Conservation (phyloP, 2,329 filamentous ascomycete species). For the Aspergillus sp. region DNA sequence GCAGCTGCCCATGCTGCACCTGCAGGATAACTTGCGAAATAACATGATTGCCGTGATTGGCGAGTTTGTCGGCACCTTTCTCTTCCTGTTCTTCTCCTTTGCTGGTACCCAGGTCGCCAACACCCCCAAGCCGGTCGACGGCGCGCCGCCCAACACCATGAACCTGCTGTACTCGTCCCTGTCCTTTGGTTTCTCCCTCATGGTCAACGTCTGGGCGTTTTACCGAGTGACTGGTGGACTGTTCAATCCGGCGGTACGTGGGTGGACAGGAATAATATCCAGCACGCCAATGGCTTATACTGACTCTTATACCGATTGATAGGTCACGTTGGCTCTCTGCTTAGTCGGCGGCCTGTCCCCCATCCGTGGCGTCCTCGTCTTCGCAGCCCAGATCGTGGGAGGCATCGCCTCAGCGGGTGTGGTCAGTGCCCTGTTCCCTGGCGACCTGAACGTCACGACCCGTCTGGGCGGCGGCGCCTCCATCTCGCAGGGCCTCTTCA, state of each 20-base stretch:
- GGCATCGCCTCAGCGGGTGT: constrained; percentile 60
- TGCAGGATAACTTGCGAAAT: constrained; percentile 37
- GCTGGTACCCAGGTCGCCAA: constrained; percentile 47
- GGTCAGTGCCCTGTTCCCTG: constrained; percentile 58
- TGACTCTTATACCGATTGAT: not conserved
- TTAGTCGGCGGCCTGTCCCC: constrained; percentile 57
- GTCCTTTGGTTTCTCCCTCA: constrained; percentile 47
- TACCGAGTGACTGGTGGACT: constrained; percentile 51
- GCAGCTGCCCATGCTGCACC: constrained; percentile 33
- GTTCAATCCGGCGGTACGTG: constrained; percentile 49
- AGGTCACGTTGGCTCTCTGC: constrained; percentile 60
- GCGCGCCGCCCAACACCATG: constrained; percentile 31
- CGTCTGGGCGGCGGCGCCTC: constrained; percentile 52
- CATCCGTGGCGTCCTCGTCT: constrained; percentile 51
- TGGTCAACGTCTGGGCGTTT: constrained; percentile 56
- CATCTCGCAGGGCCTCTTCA: constrained; percentile 59
- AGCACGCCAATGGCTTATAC: no score
- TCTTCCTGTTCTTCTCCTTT: constrained; percentile 51
- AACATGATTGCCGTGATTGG: constrained; percentile 48
- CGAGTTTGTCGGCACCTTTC: constrained; percentile 53
- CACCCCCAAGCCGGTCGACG: constrained; percentile 30
- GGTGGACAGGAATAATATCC: no score
- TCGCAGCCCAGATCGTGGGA: constrained; percentile 57
- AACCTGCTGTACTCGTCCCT: constrained; percentile 44
- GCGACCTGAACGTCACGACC: constrained; percentile 55